These are phyloP conservation scores for Serpula lacrymans DNA, from an alignment of 768 basidiomycete species.

Conservation along the genomic window DNA sequence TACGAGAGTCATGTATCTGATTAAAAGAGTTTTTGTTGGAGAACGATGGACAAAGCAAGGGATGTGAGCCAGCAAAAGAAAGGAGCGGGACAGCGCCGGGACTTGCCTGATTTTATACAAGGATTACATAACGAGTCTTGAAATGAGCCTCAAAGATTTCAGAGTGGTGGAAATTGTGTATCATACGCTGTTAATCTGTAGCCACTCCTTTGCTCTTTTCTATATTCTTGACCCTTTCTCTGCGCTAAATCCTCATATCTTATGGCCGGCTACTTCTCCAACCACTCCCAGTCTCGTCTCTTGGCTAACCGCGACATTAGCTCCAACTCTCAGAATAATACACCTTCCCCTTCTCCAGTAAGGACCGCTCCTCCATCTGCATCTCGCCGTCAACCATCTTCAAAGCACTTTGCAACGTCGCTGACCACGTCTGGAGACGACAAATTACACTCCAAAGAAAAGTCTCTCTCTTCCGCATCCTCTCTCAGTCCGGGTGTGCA, in stretches of 20 bases:
- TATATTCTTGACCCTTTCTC: too few species aligned
- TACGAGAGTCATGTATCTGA: constrained; percentile 35
- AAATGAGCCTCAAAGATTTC: too few species aligned
- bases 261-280: constrained; percentile 80
- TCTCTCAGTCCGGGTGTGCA: constrained; percentile 44
- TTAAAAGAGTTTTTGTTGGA: too few species aligned
- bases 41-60: too few species aligned
- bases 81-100: too few species aligned
- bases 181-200: too few species aligned
- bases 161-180: too few species aligned
- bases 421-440: constrained; percentile 41
- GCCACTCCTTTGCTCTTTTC: too few species aligned
- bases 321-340: constrained; percentile 22
- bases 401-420: constrained; percentile 73
- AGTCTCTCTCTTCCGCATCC: constrained; percentile 32
- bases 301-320: constrained; percentile 43
- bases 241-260: too few species aligned
- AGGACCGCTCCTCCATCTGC: constrained; percentile 12
- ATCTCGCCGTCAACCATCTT: constrained; percentile 48
- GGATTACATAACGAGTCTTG: too few species aligned
- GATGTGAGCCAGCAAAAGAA: background rate
- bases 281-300: constrained; percentile 70
- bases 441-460: constrained; percentile 42
- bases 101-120: too few species aligned
- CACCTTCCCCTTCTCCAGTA: constrained; percentile 18